These are phyloP conservation scores for Chrysanthemum makinoi DNA, from an alignment of 129 eudicot species.

Conservation along the genomic window DNA sequence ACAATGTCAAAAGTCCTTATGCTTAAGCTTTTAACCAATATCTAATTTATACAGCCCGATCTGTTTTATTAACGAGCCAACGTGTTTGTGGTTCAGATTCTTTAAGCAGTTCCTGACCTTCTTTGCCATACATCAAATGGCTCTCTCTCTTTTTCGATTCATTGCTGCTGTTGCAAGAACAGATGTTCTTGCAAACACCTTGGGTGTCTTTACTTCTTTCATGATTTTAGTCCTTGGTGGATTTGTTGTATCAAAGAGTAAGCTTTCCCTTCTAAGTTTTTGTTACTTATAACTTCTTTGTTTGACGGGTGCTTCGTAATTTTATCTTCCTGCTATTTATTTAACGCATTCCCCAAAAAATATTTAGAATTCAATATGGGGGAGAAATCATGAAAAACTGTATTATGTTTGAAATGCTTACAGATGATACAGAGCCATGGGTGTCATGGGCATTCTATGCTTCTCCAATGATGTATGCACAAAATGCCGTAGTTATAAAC, in stretches of 20 bases:
- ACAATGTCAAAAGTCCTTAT: no score
- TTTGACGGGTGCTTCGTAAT: no score
- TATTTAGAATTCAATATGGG: neutral
- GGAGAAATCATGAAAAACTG: neutral
- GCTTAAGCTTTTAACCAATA: no score
- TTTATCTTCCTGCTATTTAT: no score
- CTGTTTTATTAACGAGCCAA: neutral
- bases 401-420: neutral
- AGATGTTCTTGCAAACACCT: slow-evolving; percentile 54
- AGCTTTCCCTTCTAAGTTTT: neutral
- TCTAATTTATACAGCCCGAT: neutral
- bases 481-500: slow-evolving; percentile 64
- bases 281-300: no score
- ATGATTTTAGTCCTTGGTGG: slow-evolving; percentile 78
- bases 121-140: slow-evolving; percentile 73
- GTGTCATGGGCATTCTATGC: slow-evolving; percentile 70
- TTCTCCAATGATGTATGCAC: slow-evolving; percentile 87
- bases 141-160: slow-evolving; percentile 67
- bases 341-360: no score
- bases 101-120: slow-evolving; percentile 63
- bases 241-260: slow-evolving; percentile 66
- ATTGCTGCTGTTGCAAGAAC: slow-evolving; percentile 68
- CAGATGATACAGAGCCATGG: slow-evolving; percentile 80
- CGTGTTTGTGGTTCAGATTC: slow-evolving; percentile 32
- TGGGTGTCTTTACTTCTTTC: slow-evolving; percentile 55